These are phyloP conservation scores for Poa pratensis DNA, from an alignment of 176 grass and related monocot species.

Conservation along the genomic window DNA sequence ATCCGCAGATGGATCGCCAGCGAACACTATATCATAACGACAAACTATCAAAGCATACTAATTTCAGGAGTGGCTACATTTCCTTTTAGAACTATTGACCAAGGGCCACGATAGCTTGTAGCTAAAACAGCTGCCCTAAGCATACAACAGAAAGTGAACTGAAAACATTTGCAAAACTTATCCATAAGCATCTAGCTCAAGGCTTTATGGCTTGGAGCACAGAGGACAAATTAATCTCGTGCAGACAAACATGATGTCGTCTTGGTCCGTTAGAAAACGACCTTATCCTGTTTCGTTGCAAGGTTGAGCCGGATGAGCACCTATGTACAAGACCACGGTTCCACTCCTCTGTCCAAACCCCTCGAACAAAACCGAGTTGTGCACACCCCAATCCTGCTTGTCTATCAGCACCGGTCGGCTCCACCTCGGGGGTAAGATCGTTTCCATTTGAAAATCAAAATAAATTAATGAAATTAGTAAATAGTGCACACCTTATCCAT, in stretches of 20 bases:
- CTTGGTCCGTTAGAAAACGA: background rate
- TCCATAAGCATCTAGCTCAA: constrained; percentile 7
- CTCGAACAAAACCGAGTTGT: constrained; percentile 26
- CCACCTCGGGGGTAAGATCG: background rate
- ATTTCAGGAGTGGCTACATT: background rate
- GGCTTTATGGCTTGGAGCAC: constrained; percentile 6
- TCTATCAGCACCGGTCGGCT: constrained; percentile 4
- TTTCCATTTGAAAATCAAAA: no score
- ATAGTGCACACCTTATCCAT: no score
- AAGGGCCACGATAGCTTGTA: background rate
- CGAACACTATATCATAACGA: background rate
- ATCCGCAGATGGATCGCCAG: background rate
- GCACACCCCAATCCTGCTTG: constrained; percentile 29
- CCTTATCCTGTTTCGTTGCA: background rate
- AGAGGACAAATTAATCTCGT: constrained; percentile 9
- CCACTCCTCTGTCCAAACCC: constrained; percentile 1
- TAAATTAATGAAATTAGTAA: no score
- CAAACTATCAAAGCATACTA: background rate
- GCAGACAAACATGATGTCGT: constrained; percentile 14
- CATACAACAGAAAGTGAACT: background rate
- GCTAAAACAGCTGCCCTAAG: constrained; percentile 15
- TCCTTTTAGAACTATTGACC: constrained; percentile 10
- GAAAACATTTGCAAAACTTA: background rate
- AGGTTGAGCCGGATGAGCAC: constrained; percentile 3
- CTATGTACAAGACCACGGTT: background rate